These are phyloP conservation scores for Apiospora rasikravindrae DNA, from an alignment of 2,329 filamentous ascomycete genomes.

Conservation along the genomic window DNA sequence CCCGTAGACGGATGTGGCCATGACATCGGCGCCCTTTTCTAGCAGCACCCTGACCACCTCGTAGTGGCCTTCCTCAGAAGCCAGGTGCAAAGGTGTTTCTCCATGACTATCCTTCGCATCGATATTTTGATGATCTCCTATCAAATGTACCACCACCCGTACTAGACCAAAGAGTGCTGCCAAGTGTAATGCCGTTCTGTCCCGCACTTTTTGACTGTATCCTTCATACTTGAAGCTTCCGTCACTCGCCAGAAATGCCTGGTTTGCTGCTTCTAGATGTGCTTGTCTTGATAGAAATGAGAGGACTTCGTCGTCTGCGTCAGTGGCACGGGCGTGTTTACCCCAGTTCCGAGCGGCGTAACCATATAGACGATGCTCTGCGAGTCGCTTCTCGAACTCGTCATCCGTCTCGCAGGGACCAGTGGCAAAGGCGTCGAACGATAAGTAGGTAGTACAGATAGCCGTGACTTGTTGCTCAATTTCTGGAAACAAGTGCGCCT, in stretches of 20 bases:
- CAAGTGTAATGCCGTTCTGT: not conserved
- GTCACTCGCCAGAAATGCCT: not conserved
- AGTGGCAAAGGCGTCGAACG: slow-evolving; percentile 29
- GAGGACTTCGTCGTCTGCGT: not conserved
- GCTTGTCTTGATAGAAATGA: not conserved
- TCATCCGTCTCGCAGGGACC: not conserved
- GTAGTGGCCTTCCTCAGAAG: not conserved
- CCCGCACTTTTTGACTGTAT: not conserved
- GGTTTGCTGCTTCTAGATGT: not conserved
- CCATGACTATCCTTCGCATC: not conserved
- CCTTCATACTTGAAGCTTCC: not conserved
- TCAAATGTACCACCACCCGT: not conserved
- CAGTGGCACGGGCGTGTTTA: not conserved
- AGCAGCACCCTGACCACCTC: not conserved
- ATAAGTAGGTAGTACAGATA: slow-evolving; percentile 44
- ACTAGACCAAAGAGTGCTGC: not conserved
- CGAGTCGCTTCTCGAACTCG: not conserved
- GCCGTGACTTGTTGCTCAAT: slow-evolving; percentile 34
- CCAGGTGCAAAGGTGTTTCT: not conserved
- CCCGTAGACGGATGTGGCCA: not conserved
- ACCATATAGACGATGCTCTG: not conserved
- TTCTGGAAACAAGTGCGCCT: slow-evolving; percentile 36
- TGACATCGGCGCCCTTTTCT: not conserved
- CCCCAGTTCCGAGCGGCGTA: not conserved
- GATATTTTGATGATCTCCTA: not conserved